Base-by-base conservation (phyloP, 345 rosid species). In the Acer campestre region DNA sequence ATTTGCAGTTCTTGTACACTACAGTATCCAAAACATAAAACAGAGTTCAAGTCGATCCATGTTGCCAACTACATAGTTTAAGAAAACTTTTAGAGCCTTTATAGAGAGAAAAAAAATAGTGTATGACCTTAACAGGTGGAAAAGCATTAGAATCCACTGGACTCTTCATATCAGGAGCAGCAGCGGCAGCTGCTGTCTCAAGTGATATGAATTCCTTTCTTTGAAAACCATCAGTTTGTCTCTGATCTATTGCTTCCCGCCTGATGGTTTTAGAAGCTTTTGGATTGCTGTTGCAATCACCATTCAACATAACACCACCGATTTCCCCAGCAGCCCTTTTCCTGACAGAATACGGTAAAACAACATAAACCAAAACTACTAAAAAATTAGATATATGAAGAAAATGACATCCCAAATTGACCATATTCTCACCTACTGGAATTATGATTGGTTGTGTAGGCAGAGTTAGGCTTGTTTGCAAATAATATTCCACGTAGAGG, bases 401-500 rank as follows among this genome's bases (percentile, higher is more conserved):
- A 20, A 72, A 53, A 79, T 6, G 55, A 74, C 20, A 27, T 42
- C 64, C 48, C 55, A 71, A 72, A 70, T 51, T 51, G 61, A 42
- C 11, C 67, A 73, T 38, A 72, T 79, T 38, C 88, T 79, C 73
- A 90, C 94, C 90, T 86, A 74, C 80, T 83, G 76, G 81, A 82
- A 68, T 77, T 82, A 67, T 78, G 82, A 82, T 76, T 69, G 69
- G 75, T 67, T 71, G 83, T 38, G 27, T 59, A 80, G 79, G 80
- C 44, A 44, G 88, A 64, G 72, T 65, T 80, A 46, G 88, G 89
- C 75, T 89, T 94, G 89, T 86, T 90, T 67, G 93, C 79, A 85
- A 97, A 90, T 80, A 97, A 65, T 78, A 97, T 84, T 71, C 98
- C 98, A 68, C 91, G 93, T 29, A 97, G 88, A 82, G 90, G 85